Percentiles rank a stretch among this genome's conserved stretches.
These are phyloP conservation scores for Biscogniauxia mediterranea DNA, from an alignment of 2,329 filamentous ascomycete species.

Conservation along the genomic window DNA sequence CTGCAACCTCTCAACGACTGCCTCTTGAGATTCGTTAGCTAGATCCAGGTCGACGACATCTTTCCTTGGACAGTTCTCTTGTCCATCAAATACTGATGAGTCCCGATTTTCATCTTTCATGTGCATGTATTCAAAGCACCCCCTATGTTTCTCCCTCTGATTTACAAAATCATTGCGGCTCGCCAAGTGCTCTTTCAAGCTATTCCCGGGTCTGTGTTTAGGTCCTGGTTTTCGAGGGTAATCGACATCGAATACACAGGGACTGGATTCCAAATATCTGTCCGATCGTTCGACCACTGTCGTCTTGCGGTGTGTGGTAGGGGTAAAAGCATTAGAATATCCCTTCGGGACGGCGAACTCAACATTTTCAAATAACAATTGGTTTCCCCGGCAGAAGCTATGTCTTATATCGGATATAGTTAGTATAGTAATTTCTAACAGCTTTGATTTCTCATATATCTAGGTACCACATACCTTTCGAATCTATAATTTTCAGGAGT, in stretches of 20 bases:
- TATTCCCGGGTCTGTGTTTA: not conserved
- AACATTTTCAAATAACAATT: conserved; percentile 26
- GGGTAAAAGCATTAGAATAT: conserved; percentile 8
- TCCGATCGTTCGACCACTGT: conserved; percentile 27
- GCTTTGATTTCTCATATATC: not conserved
- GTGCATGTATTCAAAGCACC: not conserved
- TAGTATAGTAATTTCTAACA: not conserved
- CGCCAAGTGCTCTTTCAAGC: not conserved
- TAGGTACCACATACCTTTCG: not conserved
- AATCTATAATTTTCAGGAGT: not conserved
- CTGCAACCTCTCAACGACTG: conserved; percentile 13
- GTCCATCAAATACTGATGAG: not conserved
- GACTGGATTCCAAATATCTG: not conserved
- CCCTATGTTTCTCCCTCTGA: not conserved
- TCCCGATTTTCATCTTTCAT: not conserved
- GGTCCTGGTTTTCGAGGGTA: conserved; percentile 1
- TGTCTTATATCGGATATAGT: conserved; percentile 6
- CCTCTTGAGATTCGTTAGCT: conserved; percentile 8
- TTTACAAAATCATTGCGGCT: not conserved
- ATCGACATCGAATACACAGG: not conserved
- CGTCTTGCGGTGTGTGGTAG: conserved; percentile 26
- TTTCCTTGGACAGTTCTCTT: not conserved
- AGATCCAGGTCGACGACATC: not conserved
- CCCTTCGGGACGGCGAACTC: conserved; percentile 24
- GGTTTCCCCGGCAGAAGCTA: conserved; percentile 6